Conservation (phyloP, 495 filamentous ascomycete genomes). For the Neurospora pannonica region DNA sequence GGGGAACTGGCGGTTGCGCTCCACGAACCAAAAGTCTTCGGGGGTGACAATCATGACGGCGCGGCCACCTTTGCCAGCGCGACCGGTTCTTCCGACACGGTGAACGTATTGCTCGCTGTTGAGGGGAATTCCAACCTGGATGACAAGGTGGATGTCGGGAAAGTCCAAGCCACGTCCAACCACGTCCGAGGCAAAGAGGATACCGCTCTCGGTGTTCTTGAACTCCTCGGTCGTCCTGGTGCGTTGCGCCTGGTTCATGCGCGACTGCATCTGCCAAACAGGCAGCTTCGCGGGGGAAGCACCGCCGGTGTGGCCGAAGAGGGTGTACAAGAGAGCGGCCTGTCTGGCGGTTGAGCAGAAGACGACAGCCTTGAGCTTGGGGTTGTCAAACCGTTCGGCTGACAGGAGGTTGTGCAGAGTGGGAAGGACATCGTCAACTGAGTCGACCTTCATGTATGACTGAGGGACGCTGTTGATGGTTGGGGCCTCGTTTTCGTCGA, state of each 20-base stretch:
- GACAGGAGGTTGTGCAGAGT: constrained; percentile 69
- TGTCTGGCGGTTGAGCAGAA: constrained; percentile 98
- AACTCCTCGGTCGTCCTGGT: constrained; percentile 73
- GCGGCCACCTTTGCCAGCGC: constrained; percentile 67
- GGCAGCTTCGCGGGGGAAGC: constrained; percentile 77
- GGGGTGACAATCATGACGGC: constrained; percentile 79
- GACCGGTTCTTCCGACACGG: constrained; percentile 82
- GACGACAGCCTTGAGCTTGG: constrained; percentile 65
- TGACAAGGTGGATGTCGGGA: constrained; percentile 61
- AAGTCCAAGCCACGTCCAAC: constrained; percentile 85
- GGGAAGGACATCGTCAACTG: constrained; percentile 83
- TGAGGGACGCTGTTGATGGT: constrained; percentile 72
- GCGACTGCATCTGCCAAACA: constrained; percentile 65
- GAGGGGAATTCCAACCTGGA: constrained; percentile 83
- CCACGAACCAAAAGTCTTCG: constrained; percentile 62
- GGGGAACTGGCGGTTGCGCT: constrained; percentile 18
- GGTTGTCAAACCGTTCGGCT: constrained; percentile 88
- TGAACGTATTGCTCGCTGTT: constrained; percentile 78
- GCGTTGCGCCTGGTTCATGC: constrained; percentile 62
- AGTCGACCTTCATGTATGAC: constrained; percentile 61
- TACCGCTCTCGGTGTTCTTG: constrained; percentile 69
- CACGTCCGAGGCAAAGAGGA: constrained; percentile 83
- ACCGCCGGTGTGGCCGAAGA: constrained; percentile 61
- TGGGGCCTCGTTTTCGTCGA: constrained; percentile 90
- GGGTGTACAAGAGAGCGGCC: constrained; percentile 73